Evolutionary conservation across 129 eudicot species (phyloP).

Genomic region (Glebionis coronaria): DNA sequence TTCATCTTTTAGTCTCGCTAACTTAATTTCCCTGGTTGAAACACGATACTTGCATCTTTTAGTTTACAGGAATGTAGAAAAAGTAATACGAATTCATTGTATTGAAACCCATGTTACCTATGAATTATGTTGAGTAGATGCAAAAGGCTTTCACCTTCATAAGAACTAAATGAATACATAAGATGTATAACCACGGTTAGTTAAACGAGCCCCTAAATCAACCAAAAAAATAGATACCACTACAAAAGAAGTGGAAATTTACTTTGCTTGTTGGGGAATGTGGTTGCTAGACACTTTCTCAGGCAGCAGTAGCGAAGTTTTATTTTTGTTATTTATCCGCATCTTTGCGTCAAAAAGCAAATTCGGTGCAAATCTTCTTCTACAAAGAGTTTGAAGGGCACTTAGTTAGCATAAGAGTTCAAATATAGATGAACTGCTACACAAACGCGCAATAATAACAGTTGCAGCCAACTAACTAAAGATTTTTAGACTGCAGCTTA

Average conservation of each 20-base stretch:
- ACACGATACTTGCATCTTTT: conserved; percentile 15
- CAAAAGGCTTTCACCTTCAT: conserved; percentile 56
- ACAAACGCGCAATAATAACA: not conserved
- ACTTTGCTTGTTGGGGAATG: conserved; percentile 23
- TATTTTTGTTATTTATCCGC: conserved; percentile 21
- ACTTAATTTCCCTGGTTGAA: conserved; percentile 49
- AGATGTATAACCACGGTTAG: conserved; percentile 1
- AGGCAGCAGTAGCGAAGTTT: conserved; percentile 9
- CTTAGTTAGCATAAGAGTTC: not conserved
- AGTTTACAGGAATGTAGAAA: not conserved
- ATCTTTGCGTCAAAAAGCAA: conserved; percentile 12
- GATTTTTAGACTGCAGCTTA: too few species aligned
- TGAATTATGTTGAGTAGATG: conserved; percentile 49
- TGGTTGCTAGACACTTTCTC: conserved; percentile 15
- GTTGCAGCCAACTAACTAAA: not conserved
- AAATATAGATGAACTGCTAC: too few species aligned
- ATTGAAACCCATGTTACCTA: conserved; percentile 35
- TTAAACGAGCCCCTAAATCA: not conserved
- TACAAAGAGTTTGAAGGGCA: not conserved
- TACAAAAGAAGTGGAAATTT: conserved; percentile 1
- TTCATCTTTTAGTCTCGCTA: conserved; percentile 36
- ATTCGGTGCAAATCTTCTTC: not conserved
- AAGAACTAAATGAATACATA: conserved; percentile 34
- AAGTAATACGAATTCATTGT: conserved; percentile 3
- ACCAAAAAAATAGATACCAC: not conserved